phyloP scores from a whole-genome alignment of 257 asterid genomes.

The Rehmannia glutinosa region DNA sequence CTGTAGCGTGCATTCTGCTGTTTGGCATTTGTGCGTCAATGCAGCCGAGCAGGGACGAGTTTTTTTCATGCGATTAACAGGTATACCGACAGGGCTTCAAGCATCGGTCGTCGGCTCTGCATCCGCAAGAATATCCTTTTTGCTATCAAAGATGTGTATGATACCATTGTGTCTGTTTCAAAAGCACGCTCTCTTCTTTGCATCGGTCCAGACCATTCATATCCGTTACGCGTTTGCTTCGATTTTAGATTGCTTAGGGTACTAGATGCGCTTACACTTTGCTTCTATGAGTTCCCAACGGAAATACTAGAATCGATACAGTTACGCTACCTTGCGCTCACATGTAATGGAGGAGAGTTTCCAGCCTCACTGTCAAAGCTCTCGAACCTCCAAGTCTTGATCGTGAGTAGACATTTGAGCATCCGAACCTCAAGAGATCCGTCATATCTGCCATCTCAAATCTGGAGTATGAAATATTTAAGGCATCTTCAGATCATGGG shows the following conservation, averaged over 20 bases:
- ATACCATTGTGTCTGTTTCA: neutral
- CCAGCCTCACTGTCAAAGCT: neutral
- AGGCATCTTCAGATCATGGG: conserved; percentile 2
- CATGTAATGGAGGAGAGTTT: neutral
- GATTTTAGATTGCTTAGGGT: neutral
- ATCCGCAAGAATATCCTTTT: neutral
- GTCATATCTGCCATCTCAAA: neutral
- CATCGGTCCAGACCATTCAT: neutral
- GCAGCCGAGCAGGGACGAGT: neutral
- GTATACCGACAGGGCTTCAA: too few species aligned
- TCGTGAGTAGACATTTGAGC: neutral
- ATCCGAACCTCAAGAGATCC: neutral
- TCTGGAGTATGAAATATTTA: conserved; percentile 3
- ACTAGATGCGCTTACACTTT: neutral
- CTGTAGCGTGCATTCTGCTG: neutral
- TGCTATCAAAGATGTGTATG: neutral
- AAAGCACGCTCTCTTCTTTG: neutral
- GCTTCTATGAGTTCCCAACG: neutral
- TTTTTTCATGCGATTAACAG: neutral
- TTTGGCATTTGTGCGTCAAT: conserved; percentile 9
- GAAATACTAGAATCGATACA: neutral
- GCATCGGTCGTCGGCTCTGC: neutral
- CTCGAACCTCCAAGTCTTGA: conserved; percentile 1
- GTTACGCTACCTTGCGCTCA: conserved; percentile 2
- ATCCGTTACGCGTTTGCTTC: neutral